Conservation (phyloP, 129 eudicot species). For the Centaurea solstitialis region DNA sequence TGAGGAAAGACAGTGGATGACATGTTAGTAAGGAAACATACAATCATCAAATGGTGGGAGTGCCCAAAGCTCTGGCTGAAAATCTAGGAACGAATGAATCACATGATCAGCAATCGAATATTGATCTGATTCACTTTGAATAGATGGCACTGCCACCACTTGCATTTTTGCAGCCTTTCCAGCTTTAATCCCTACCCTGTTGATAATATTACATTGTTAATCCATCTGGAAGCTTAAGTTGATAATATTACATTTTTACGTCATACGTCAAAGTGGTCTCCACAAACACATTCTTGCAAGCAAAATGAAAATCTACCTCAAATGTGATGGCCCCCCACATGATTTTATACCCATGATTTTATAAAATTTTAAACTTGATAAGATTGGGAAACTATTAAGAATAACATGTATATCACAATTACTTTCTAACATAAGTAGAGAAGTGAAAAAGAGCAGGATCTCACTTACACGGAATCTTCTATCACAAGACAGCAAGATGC, state of each 20-base stretch:
- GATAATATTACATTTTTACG: too few relatives aligned
- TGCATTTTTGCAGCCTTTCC: constrained; percentile 86
- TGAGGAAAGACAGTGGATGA: neutral
- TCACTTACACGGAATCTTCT: constrained; percentile 87
- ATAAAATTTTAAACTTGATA: neutral
- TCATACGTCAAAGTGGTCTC: too few relatives aligned
- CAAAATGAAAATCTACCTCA: neutral
- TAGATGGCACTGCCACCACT: constrained; percentile 79
- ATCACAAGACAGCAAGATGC: constrained; percentile 76
- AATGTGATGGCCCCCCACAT: neutral
- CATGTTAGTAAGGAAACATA: constrained; percentile 27
- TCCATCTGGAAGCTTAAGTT: neutral
- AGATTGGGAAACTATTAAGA: neutral
- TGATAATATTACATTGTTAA: constrained; percentile 13
- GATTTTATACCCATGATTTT: neutral
- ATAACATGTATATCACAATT: neutral
- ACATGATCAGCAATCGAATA: constrained; percentile 68
- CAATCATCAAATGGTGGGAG: constrained; percentile 80
- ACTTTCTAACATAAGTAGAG: neutral
- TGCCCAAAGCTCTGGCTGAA: constrained; percentile 77
- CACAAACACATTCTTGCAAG: neutral
- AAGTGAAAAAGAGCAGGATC: neutral
- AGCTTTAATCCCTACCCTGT: constrained; percentile 81
- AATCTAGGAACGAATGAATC: constrained; percentile 74
- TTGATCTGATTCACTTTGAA: constrained; percentile 48